Evolutionary conservation across 495 filamentous ascomycete genomes (phyloP).

Genomic region (Neurospora sp.): DNA sequence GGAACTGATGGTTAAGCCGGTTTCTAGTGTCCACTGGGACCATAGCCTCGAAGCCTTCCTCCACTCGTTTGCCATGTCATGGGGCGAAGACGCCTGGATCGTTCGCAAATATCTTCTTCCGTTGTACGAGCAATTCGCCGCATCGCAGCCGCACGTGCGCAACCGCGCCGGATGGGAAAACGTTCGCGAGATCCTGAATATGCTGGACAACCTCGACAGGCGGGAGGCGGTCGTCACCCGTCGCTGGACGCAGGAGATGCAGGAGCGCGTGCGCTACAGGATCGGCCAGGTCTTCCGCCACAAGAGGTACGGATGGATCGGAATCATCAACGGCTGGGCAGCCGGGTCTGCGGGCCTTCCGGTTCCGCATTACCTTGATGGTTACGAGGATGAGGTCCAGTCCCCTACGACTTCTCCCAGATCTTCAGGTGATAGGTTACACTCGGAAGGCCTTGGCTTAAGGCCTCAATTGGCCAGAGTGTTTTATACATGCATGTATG

Average conservation of each 20-base stretch:
- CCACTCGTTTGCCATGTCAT: slow-evolving; percentile 56
- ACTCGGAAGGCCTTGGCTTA: not conserved
- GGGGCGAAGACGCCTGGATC: slow-evolving; percentile 58
- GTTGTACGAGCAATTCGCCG: slow-evolving; percentile 34
- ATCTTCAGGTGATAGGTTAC: slow-evolving; percentile 27
- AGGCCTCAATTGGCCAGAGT: slow-evolving; percentile 46
- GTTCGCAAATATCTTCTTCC: slow-evolving; percentile 57
- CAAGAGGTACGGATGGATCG: slow-evolving; percentile 66
- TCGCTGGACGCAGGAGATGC: slow-evolving; percentile 32
- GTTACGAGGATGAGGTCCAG: slow-evolving; percentile 33
- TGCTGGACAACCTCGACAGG: slow-evolving; percentile 50
- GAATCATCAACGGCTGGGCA: slow-evolving; percentile 83
- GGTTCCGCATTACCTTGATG: slow-evolving; percentile 23
- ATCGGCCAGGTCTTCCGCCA: slow-evolving; percentile 83
- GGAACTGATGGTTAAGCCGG: slow-evolving; percentile 52
- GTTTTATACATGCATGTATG: slow-evolving; percentile 80
- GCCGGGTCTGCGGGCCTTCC: slow-evolving; percentile 22
- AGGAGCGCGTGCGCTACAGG: slow-evolving; percentile 47
- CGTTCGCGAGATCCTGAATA: slow-evolving; percentile 39
- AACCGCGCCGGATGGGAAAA: slow-evolving; percentile 14
- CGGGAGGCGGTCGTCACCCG: slow-evolving; percentile 45
- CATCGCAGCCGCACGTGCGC: slow-evolving; percentile 3
- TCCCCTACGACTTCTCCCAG: slow-evolving; percentile 44
- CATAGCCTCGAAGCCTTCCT: slow-evolving; percentile 47
- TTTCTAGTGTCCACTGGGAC: slow-evolving; percentile 28